These are phyloP conservation scores for Neurospora tetraspora DNA, from an alignment of 495 filamentous ascomycete genomes.

Conservation along the genomic window DNA sequence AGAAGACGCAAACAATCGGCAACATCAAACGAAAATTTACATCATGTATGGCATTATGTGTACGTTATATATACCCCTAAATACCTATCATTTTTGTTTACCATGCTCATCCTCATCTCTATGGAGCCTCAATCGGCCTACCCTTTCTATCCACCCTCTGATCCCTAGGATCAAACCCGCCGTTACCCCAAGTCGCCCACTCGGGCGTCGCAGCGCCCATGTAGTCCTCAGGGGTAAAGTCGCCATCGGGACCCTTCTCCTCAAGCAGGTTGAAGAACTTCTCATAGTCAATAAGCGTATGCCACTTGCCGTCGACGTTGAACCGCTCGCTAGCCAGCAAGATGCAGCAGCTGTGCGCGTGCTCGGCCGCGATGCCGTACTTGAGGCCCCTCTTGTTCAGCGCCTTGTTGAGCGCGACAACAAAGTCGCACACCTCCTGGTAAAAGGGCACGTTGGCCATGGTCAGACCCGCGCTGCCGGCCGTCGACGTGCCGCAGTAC, in stretches of 20 bases:
- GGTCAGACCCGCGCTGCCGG: constrained; percentile 68
- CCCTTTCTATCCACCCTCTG: constrained; percentile 76
- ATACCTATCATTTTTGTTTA: background rate
- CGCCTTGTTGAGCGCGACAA: constrained; percentile 56
- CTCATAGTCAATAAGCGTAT: constrained; percentile 82
- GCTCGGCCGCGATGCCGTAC: constrained; percentile 91
- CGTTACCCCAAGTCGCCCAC: constrained; percentile 91
- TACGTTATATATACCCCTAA: background rate
- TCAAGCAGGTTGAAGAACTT: constrained; percentile 81
- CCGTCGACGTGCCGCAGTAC: constrained; percentile 83
- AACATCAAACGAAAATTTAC: background rate
- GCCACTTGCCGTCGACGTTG: constrained; percentile 64
- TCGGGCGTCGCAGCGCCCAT: constrained; percentile 72
- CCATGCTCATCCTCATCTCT: background rate
- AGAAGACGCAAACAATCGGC: background rate
- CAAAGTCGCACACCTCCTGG: constrained; percentile 74
- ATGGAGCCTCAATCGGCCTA: constrained; percentile 28
- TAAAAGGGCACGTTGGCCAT: constrained; percentile 98
- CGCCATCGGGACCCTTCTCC: constrained; percentile 48
- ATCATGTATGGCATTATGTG: background rate
- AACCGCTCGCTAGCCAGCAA: constrained; percentile 75
- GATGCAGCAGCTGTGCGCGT: constrained; percentile 87
- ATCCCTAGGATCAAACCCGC: constrained; percentile 88
- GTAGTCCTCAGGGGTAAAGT: constrained; percentile 84
- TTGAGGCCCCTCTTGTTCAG: constrained; percentile 55